Base-by-base conservation (phyloP, 139 green algal species). In the Chlorella vulgaris region DNA sequence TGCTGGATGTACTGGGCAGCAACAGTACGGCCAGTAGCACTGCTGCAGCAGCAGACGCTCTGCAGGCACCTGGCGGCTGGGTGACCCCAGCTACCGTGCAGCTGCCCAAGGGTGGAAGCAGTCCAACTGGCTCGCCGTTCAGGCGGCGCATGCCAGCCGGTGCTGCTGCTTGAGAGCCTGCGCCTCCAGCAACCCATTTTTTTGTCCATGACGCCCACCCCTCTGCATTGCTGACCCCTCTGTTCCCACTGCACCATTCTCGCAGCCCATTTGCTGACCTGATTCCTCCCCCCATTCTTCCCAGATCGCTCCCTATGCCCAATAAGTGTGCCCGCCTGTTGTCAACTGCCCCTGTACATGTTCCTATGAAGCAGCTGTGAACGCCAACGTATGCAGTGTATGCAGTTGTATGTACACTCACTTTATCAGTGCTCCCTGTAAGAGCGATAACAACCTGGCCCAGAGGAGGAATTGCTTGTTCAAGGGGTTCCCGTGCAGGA, bases 71-170 rank as follows among this genome's bases (percentile, higher is more conserved):
- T 43, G 68, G 29, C 26, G 68, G 51, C 7, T 53, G 8, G 29
- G 5, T 78, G 18, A 65, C 55, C 15, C 55, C 70, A 19, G 77
- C 77, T 29, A 77, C 28, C 50, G 33, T 84, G 31, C 79, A 84
- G 68, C 50, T 84, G 33, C 79, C 79, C 7, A 69, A 84, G 50
- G 79, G 79, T 31, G 50, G 62, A 38, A 76, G 31, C 39, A 60
- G 38, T 28, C 67, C 39, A 35, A 55, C 50, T 1, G 67, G 67
- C 15, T 78, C 62, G 62, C 77, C 77, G 21, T 77, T 83, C 43
- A 81, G 47, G 47, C 70, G 70, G n/a, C n/a, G n/a, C n/a, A n/a
- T n/a, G n/a, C n/a, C n/a, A n/a, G n/a, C n/a, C n/a, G n/a, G n/a
- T n/a, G n/a, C n/a, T 7, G 42, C 42, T 21, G 50, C 29, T 4